These are phyloP conservation scores for Candida buenavistaensis DNA, from an alignment of 1,139 yeast species.

Conservation along the genomic window DNA sequence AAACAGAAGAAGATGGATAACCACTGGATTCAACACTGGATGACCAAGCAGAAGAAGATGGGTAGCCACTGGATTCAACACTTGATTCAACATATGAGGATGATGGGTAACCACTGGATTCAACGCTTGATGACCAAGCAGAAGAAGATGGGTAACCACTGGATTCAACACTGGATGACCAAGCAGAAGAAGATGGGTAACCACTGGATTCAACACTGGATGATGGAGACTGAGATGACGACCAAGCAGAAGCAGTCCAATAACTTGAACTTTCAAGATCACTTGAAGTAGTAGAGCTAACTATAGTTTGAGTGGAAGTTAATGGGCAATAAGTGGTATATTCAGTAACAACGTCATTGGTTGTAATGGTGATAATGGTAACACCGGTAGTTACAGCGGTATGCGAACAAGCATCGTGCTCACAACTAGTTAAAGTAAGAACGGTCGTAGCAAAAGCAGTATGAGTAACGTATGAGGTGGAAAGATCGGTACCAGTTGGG, in stretches of 20 bases:
- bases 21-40: background rate
- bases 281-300: constrained; percentile 5
- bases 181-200: background rate
- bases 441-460: constrained; percentile 17
- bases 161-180: background rate
- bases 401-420: constrained; percentile 25
- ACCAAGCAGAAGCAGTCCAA: background rate
- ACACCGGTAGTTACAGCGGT: constrained; percentile 38
- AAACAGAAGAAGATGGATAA: background rate
- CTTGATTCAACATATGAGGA: too few species aligned
- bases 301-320: constrained; percentile 10
- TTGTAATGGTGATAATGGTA: constrained; percentile 21
- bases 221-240: too few species aligned
- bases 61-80: background rate
- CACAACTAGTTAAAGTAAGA: constrained; percentile 23
- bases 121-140: background rate
- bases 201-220: background rate
- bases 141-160: background rate
- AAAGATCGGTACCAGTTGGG: background rate
- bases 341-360: constrained; percentile 22
- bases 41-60: background rate
- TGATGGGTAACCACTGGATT: background rate
- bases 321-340: constrained; percentile 21
- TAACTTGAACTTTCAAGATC: background rate
- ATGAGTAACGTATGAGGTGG: constrained; percentile 3